These are phyloP conservation scores for Hirschioporus abietinus DNA, from an alignment of 768 basidiomycete genomes.

Conservation along the genomic window DNA sequence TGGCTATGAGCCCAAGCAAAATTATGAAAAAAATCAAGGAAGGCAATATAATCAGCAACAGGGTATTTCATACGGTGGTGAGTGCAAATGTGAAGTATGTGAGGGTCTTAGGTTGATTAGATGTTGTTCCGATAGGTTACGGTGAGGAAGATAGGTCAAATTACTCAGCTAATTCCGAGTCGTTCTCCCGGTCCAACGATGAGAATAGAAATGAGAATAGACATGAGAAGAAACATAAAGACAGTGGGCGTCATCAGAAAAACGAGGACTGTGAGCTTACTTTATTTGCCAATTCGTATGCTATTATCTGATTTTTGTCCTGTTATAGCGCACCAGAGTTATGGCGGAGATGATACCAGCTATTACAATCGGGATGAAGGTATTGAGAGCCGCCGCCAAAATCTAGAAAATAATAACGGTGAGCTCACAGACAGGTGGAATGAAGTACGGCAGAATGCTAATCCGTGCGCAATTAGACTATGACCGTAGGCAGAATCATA, in stretches of 20 bases:
- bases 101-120: slow-evolving; percentile 8
- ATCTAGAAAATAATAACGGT: neutral
- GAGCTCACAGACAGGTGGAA: slow-evolving; percentile 28
- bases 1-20: slow-evolving; percentile 5
- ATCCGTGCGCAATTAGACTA: slow-evolving; percentile 18
- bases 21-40: slow-evolving; percentile 8
- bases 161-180: neutral
- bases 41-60: slow-evolving; percentile 6
- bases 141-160: neutral
- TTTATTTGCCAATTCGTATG: neutral
- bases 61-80: slow-evolving; percentile 1
- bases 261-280: neutral
- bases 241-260: neutral
- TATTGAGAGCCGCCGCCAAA: neutral
- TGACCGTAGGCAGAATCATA: slow-evolving; percentile 4
- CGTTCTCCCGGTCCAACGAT: neutral
- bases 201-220: neutral
- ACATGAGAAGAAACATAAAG: neutral
- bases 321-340: neutral
- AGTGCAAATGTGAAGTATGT: slow-evolving; percentile 5
- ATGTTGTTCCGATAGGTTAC: neutral
- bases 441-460: slow-evolving; percentile 33
- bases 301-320: neutral
- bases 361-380: slow-evolving; percentile 8
- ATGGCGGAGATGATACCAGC: neutral